Evolutionary conservation across 1,139 yeast species (phyloP).

Genomic region (Debaryomyces robertsiae): DNA sequence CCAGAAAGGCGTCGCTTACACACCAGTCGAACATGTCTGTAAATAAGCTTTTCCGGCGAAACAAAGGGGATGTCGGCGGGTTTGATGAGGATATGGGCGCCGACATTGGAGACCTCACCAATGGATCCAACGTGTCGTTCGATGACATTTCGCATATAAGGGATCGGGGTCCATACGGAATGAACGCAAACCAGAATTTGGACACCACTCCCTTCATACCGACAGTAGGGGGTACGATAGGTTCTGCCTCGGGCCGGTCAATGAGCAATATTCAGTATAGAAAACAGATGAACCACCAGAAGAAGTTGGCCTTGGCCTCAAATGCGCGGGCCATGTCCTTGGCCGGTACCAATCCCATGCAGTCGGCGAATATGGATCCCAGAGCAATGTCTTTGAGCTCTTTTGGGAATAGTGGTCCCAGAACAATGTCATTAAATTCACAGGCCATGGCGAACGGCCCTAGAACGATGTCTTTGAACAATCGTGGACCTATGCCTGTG

Average conservation of each 20-base stretch:
- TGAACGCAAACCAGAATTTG: constrained; percentile 34
- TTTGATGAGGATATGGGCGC: constrained; percentile 59
- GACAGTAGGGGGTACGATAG: constrained; percentile 41
- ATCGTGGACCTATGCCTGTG: constrained; percentile 12
- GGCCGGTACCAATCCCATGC: constrained; percentile 40
- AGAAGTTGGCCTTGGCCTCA: constrained; percentile 56
- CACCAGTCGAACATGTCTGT: constrained; percentile 42
- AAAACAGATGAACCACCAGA: constrained; percentile 67
- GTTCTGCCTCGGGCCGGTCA: constrained; percentile 23
- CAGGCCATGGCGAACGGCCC: constrained; percentile 21
- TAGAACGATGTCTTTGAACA: constrained; percentile 31
- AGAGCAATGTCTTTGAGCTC: constrained; percentile 62
- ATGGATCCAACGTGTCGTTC: constrained; percentile 52
- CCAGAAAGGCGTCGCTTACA: constrained; percentile 46
- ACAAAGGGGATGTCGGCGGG: constrained; percentile 31
- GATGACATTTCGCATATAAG: constrained; percentile 64
- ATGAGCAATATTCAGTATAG: constrained; percentile 61
- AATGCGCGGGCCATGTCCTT: constrained; percentile 52
- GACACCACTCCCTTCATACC: constrained; percentile 79
- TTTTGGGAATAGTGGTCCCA: constrained; percentile 25
- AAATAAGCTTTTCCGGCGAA: constrained; percentile 48
- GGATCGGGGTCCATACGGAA: constrained; percentile 65
- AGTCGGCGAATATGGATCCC: constrained; percentile 33
- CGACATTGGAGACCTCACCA: constrained; percentile 44
- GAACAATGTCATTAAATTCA: constrained; percentile 31